A percentile compares a stretch with the other conserved stretches of the same genome.
phyloP scores from a whole-genome alignment of 768 basidiomycete genomes.

The Rhizopogon vesiculosus region DNA sequence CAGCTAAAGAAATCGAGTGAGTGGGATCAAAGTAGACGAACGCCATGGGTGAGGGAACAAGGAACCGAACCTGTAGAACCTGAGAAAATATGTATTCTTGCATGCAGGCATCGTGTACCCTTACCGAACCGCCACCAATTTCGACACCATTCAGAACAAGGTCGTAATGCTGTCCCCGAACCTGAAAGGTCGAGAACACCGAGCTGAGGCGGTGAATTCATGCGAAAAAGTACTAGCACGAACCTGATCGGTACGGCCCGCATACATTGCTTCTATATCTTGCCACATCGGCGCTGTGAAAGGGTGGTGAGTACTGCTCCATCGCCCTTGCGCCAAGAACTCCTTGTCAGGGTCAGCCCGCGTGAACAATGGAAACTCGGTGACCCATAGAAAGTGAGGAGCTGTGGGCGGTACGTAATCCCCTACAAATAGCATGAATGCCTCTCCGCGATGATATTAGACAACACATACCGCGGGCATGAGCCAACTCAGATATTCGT shows the following conservation, averaged over 20 bases:
- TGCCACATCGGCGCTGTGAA: constrained; percentile 96
- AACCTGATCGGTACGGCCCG: constrained; percentile 59
- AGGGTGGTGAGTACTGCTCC: constrained; percentile 92
- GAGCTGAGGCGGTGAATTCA: not conserved
- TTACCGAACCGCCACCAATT: constrained; percentile 91
- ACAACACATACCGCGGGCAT: constrained; percentile 48
- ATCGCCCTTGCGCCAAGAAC: constrained; percentile 77
- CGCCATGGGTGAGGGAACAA: constrained; percentile 3
- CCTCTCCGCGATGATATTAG: constrained; percentile 2
- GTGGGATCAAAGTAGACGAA: constrained; percentile 5
- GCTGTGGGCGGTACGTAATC: constrained; percentile 46
- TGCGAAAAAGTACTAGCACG: constrained; percentile 14
- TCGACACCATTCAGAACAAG: constrained; percentile 91
- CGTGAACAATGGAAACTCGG: constrained; percentile 92
- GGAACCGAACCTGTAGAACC: constrained; percentile 63
- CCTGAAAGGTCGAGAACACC: constrained; percentile 36
- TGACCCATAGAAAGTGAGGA: constrained; percentile 92
- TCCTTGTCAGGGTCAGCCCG: constrained; percentile 85
- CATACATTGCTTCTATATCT: constrained; percentile 74
- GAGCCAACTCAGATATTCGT: constrained; percentile 62
- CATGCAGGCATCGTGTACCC: constrained; percentile 84
- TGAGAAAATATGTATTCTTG: constrained; percentile 78
- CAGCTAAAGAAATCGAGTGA: constrained; percentile 45
- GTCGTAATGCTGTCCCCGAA: constrained; percentile 95
- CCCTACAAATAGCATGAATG: constrained; percentile 34